phyloP scores from a whole-genome alignment of 1,284 basidiomycete species.

The Rugosomyces carneus region DNA sequence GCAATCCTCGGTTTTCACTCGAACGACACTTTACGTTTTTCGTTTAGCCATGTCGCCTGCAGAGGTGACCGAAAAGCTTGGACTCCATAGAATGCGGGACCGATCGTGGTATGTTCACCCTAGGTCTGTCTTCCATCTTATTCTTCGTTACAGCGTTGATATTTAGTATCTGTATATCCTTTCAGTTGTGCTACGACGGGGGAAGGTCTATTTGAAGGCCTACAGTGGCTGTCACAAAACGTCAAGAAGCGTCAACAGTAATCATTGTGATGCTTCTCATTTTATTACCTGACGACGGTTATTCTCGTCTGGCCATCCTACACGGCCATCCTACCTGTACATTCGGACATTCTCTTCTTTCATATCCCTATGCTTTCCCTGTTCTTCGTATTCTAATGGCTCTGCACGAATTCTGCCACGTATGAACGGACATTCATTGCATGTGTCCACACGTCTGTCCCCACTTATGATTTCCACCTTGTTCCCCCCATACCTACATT shows the following conservation, averaged over 20 bases:
- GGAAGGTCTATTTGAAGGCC: constrained; percentile 91
- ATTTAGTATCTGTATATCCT: background rate
- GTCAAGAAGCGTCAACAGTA: constrained; percentile 84
- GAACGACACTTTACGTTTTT: constrained; percentile 7
- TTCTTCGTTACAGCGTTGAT: background rate
- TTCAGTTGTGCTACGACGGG: constrained; percentile 92
- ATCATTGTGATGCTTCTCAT: constrained; percentile 16
- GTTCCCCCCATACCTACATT: constrained; percentile 17
- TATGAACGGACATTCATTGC: constrained; percentile 27
- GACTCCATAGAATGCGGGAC: constrained; percentile 93
- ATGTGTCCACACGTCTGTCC: constrained; percentile 23
- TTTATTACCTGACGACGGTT: constrained; percentile 18
- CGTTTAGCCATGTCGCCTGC: constrained; percentile 92
- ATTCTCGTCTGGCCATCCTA: constrained; percentile 19
- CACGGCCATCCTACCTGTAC: constrained; percentile 21
- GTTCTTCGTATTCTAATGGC: constrained; percentile 29
- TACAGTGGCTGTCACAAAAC: constrained; percentile 95
- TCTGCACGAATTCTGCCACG: constrained; percentile 31
- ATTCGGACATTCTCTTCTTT: constrained; percentile 18
- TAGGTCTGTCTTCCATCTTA: constrained; percentile 52
- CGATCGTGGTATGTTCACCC: constrained; percentile 99
- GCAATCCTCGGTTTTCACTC: background rate
- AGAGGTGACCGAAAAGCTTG: constrained; percentile 97
- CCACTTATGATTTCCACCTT: constrained; percentile 19
- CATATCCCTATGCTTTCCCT: constrained; percentile 22